Conservation (phyloP, 2,329 filamentous ascomycete genomes). For the Epichloe sibirici region DNA sequence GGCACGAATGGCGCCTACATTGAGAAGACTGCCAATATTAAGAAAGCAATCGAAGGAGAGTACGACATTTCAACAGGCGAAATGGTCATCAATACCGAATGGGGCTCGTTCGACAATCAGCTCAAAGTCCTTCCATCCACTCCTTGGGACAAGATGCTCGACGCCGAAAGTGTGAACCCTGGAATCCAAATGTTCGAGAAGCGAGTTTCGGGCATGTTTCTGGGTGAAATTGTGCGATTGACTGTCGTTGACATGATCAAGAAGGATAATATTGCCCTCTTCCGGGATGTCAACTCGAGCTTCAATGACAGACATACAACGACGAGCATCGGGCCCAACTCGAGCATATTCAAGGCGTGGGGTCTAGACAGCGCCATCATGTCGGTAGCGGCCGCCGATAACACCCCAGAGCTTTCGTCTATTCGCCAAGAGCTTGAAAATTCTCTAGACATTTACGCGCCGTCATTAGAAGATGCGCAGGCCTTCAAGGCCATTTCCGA, state of each 20-base stretch:
- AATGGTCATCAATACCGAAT: constrained; percentile 98
- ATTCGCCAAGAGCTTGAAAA: constrained; percentile 70
- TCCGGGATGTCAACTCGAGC: constrained; percentile 63
- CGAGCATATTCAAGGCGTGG: constrained; percentile 67
- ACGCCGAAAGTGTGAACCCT: constrained; percentile 73
- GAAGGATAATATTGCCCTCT: constrained; percentile 54
- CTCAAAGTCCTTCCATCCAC: constrained; percentile 81
- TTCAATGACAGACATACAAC: constrained; percentile 59
- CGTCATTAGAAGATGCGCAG: constrained; percentile 72
- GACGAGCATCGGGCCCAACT: constrained; percentile 52
- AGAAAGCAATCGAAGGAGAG: constrained; percentile 58
- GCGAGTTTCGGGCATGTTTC: constrained; percentile 94
- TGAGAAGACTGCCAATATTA: constrained; percentile 77
- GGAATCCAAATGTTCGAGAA: constrained; percentile 99
- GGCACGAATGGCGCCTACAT: constrained; percentile 97
- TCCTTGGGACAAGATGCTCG: constrained; percentile 66
- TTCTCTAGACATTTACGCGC: constrained; percentile 61
- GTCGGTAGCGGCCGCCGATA: constrained; percentile 75
- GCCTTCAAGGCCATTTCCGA: constrained; percentile 74
- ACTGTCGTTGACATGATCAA: constrained; percentile 62
- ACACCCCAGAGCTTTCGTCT: constrained; percentile 55
- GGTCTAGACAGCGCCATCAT: constrained; percentile 85
- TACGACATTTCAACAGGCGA: constrained; percentile 74
- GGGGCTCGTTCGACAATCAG: constrained; percentile 95
- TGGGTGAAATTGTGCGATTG: constrained; percentile 83